Base-by-base conservation (phyloP, 1,139 yeast species). In the Blastobotrys persicus region DNA sequence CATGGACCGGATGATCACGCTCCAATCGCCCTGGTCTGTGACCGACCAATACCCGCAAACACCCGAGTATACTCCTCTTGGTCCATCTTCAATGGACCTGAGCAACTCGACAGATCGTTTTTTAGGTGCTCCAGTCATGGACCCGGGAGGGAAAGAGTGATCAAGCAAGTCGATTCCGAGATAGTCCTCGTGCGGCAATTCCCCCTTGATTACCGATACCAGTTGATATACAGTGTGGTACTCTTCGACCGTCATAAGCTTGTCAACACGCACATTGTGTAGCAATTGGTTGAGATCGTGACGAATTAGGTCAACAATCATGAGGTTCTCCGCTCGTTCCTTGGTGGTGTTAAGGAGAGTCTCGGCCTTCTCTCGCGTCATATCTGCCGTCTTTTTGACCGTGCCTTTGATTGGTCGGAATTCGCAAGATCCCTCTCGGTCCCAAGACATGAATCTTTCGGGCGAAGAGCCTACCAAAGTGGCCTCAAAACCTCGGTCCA, bases 111-210 rank as follows among this genome's bases (percentile, higher is more conserved):
- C 96, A 0, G 97, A 88, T 51, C 96, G 76, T 61, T 84, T 86
- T 69, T 94, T 94, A 1, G 99, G 99, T 0, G 99, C 98, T 2
- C 99, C 99, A 0, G 99, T 94, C 99, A 94, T 94, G 1, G 98
- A 91, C 0, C 99, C 99, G 0, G 99, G 97, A 1, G 99, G 98
- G 33, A 94, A 71, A 0, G 96, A 82, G 52, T 81, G 81, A 19
- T 81, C 78, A 16, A 92, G 73, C 4, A 91, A 73, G 63, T 92
- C 98, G 38, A 89, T 73, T 0, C 98, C 98, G 26, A 76, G 72
- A 60, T 77, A 83, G 14, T 62, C 60, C 11, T 67, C 56, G 14
- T 61, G 55, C 1, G 55, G 52, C 5, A 83, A 72, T 20, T 73
- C 66, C 0, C 97, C 98, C 49, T 75, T 78, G 31, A 94, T 88